phyloP scores from a whole-genome alignment of 1,284 basidiomycete genomes.

The Microbotryum intermedium region DNA sequence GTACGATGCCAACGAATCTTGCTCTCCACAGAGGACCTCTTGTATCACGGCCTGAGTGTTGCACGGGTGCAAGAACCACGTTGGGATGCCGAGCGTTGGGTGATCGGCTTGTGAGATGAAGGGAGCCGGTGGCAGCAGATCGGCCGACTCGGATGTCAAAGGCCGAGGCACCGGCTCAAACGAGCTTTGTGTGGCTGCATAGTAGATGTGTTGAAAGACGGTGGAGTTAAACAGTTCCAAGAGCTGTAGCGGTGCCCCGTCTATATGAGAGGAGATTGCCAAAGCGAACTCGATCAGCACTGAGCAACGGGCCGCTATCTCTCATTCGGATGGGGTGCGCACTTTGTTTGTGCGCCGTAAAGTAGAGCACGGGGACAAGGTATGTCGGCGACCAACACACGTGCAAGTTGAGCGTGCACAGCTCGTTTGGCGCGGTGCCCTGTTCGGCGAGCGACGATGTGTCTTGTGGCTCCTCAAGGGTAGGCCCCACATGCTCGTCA shows the following conservation, averaged over 20 bases:
- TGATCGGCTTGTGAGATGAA: slow-evolving; percentile 74
- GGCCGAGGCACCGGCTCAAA: slow-evolving; percentile 40
- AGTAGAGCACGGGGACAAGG: slow-evolving; percentile 69
- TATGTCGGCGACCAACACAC: slow-evolving; percentile 64
- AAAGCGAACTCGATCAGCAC: neutral
- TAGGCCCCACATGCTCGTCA: slow-evolving; percentile 1
- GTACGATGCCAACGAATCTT: slow-evolving; percentile 45
- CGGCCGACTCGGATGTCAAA: neutral
- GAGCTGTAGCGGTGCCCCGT: slow-evolving; percentile 54
- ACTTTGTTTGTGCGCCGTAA: slow-evolving; percentile 50
- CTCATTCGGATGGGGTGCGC: slow-evolving; percentile 48
- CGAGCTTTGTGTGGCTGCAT: slow-evolving; percentile 35
- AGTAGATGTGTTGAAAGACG: slow-evolving; percentile 47
- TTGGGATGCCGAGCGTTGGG: slow-evolving; percentile 58
- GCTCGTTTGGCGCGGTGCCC: neutral
- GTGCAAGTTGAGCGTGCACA: slow-evolving; percentile 45
- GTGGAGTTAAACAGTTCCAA: slow-evolving; percentile 50
- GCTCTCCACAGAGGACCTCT: slow-evolving; percentile 46
- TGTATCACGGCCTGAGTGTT: slow-evolving; percentile 56
- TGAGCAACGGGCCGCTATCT: neutral
- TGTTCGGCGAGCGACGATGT: no score
- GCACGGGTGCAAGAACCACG: slow-evolving; percentile 77
- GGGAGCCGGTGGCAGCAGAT: slow-evolving; percentile 43
- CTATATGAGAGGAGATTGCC: slow-evolving; percentile 42
- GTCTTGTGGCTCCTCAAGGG: neutral